Base-by-base conservation (phyloP, 805 yeast genomes). In the Lachancea kluyveri region DNA sequence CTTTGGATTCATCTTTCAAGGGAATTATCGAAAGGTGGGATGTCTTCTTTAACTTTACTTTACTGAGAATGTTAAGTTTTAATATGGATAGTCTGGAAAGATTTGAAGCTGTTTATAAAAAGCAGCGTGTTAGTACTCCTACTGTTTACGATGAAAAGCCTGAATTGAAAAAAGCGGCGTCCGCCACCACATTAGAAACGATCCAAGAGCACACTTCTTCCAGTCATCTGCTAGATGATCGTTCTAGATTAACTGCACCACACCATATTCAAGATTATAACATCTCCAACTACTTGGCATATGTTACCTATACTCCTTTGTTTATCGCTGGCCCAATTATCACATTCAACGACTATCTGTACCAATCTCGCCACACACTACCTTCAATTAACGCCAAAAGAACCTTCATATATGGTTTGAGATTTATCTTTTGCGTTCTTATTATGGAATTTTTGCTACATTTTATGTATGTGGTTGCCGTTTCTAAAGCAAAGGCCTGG, bases 21-120 rank as follows among this genome's bases (percentile, higher is more conserved):
- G 96, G 97, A 1, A 69, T 88, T 9, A 78, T 92, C 39, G 67
- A 76, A 11, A 70, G 97, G 46, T 92, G 99, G 99, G 96, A 92
- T 52, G 96, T 92, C 3, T 85, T 83, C 46, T 92, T 77, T 68
- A 92, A 92, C 59, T 87, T 94, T 59, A 80, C 95, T 1, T 62
- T 90, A 38, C 67, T 92, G 33, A 70, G 96, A 48, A 74, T 87
- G 70, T 60, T 92, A 27, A 84, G 95, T 37, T 92, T 70, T 57
- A 82, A 84, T 42, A 52, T 84, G 40, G 99, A 92, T 59, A 86
- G 71, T 47, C 46, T 79, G 18, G 72, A 70, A 45, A 64, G 63
- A 31, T 54, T 43, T 45, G 13, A 24, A n/a, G 45, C 18, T 24
- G 31, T 34, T 16, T 33, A 37, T 18, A 39, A 37, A 14, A 31